Conservation (phyloP, 2,329 filamentous ascomycete genomes). For the Celoporthe dispersa region DNA sequence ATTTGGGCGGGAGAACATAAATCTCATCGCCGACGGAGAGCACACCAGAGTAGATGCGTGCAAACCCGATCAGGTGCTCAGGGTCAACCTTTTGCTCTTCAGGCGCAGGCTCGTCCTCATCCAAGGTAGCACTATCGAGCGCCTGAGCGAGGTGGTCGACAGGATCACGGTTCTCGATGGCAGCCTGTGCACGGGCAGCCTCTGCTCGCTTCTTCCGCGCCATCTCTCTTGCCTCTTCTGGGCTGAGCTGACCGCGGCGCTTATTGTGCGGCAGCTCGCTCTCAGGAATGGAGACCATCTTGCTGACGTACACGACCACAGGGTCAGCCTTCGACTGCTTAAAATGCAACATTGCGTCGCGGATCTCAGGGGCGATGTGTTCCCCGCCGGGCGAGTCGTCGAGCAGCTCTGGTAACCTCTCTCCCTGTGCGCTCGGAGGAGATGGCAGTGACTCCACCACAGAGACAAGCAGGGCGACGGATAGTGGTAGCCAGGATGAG, state of each 20-base stretch:
- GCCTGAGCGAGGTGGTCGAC: constrained; percentile 63
- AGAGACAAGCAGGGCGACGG: constrained; percentile 89
- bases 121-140: constrained; percentile 64
- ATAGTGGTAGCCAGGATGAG: constrained; percentile 86
- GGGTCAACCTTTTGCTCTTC: constrained; percentile 63
- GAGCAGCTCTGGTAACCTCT: constrained; percentile 78
- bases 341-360: constrained; percentile 82
- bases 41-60: constrained; percentile 88
- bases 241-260: constrained; percentile 74
- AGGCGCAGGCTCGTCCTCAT: constrained; percentile 51
- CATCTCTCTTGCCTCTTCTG: constrained; percentile 87
- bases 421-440: constrained; percentile 77
- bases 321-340: constrained; percentile 72
- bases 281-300: constrained; percentile 94
- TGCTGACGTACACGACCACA: constrained; percentile 93
- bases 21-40: constrained; percentile 87
- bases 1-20: constrained; percentile 92
- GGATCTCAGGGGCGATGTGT: constrained; percentile 70
- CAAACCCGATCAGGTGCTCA: constrained; percentile 93
- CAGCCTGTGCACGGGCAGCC: constrained; percentile 77
- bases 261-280: constrained; percentile 91
- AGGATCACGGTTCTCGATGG: constrained; percentile 47
- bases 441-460: constrained; percentile 92
- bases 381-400: constrained; percentile 77
- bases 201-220: constrained; percentile 89